Evolutionary conservation across 1,139 yeast genomes (phyloP), one percentile per base, ranked within the genome.

Genomic region (Scheffersomyces parashehatae): DNA sequence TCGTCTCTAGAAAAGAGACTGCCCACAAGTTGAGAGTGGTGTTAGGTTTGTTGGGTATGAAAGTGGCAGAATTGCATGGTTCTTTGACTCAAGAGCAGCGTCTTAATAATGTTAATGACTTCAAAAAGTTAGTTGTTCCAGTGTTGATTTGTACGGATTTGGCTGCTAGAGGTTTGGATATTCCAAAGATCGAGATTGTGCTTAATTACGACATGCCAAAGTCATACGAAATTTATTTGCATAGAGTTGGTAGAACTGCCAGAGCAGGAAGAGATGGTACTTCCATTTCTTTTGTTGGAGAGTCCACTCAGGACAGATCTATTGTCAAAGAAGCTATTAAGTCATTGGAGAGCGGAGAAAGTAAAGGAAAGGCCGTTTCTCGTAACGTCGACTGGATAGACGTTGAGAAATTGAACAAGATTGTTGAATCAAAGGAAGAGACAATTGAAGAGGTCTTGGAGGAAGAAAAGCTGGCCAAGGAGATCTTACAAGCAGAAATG

Each of bases 101-200:
- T 74, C 73, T 91, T 54, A 79, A 78, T 51, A 85, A 88, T 57
- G 89, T 95, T 33, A 85, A 83, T 12, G 86, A 83, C 49, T 93
- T 93, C 71, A 88, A 88, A 57, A 83, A 81, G 53, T 73, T 89
- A 55, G 81, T 81, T 11, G 96, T 89, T 28, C 96, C 98, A 2
- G 84, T 93, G 11, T 75, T 93, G 51, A 77, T 93, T 35, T 93
- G 98, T 82, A 95, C 99, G 1, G 99, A 95, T 77, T 80, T 93
- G 64, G 99, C 99, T 0, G 93, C 99, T 28, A 88, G 99, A 81
- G 99, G 99, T 77, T 79, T 93, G 62, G 99, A 93, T 86, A 93
- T 93, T 61, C 98, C 98, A 49, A 91, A 91, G 69, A 90, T 93
- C 64, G 98, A 90, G 64, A 83, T 86, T 47, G 99, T 93, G 42